These are phyloP conservation scores for Starmerella bombi DNA, from an alignment of 805 yeast species.

Conservation along the genomic window DNA sequence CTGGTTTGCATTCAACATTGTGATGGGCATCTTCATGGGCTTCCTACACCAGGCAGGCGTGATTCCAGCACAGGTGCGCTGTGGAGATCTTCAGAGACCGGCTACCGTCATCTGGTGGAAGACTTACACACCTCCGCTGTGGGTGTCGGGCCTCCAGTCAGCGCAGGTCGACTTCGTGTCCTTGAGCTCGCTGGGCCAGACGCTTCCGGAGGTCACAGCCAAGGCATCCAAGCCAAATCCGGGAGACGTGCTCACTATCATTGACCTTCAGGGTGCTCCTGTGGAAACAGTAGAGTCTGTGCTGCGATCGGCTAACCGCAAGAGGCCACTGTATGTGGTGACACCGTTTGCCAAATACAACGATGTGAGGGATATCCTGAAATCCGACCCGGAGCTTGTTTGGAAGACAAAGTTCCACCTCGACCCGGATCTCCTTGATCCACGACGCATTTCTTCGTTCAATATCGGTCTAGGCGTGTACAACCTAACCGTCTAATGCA, in stretches of 20 bases:
- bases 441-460: neutral
- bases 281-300: conserved; percentile 22
- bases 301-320: conserved; percentile 7
- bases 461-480: conserved; percentile 11
- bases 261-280: conserved; percentile 42
- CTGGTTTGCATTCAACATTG: conserved; percentile 56
- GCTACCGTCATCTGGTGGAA: conserved; percentile 69
- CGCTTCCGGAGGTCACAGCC: neutral
- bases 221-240: neutral
- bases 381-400: conserved; percentile 1
- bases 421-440: conserved; percentile 6
- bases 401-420: conserved; percentile 22
- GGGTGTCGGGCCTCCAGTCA: conserved; percentile 42
- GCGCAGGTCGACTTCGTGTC: conserved; percentile 21
- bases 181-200: conserved; percentile 4
- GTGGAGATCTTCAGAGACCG: conserved; percentile 22
- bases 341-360: conserved; percentile 26
- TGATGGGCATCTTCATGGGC: conserved; percentile 58
- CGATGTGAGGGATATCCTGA: neutral
- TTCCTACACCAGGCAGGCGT: conserved; percentile 83
- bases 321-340: conserved; percentile 24
- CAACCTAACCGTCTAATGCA: no score
- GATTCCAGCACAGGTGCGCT: conserved; percentile 41
- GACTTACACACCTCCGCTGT: conserved; percentile 85
- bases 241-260: conserved; percentile 18